Evolutionary conservation across 1,284 basidiomycete genomes (phyloP), one percentile per base, ranked within the genome.

Genomic region (Flammula alnicola): DNA sequence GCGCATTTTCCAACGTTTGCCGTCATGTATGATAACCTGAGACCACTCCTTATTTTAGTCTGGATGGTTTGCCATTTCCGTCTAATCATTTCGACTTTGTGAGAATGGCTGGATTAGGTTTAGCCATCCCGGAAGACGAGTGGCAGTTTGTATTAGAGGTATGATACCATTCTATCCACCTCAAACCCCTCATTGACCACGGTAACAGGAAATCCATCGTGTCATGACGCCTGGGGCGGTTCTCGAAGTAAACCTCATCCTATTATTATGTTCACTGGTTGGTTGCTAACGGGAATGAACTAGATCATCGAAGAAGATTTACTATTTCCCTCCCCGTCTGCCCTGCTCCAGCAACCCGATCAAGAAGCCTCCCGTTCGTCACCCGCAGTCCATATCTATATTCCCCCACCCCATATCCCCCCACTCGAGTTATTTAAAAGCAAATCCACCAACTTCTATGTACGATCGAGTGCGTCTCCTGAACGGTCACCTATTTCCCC

Each of bases 221-320:
- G 76, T 89, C 3, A 72, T 89, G 64, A 78, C 78, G 56, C 75
- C 77, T 6, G 75, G 80, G 16, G 86, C 77, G 31, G 66, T 80
- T 22, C 62, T 90, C n/a, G 87, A 89, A 78, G 86, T 86, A 47
- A 41, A 25, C 49, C 45, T 26, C n/a, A 22, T 20, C 33, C 27
- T 19, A 14, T 14, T 35, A 26, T 17, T 9, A 10, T 30, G 22
- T 3, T 37, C 6, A 4, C 25, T 3, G 7, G 5, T 20, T 19
- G 19, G 14, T 22, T 35, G 17, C 22, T 50, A 17, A 45, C 32
- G 14, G 37, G 16, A 12, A 10, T 19, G n/a, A n/a, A 30, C 3
- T 49, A 88, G 86, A 72, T 88, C 5, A 76, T 87, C 29, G 87
- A 88, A 64, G 86, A 88, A 56, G 85, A 88, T 59, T 72, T 84